Evolutionary conservation across 768 basidiomycete genomes (phyloP), one percentile per base, ranked within the genome.

Genomic region (Trametes cubensis): DNA sequence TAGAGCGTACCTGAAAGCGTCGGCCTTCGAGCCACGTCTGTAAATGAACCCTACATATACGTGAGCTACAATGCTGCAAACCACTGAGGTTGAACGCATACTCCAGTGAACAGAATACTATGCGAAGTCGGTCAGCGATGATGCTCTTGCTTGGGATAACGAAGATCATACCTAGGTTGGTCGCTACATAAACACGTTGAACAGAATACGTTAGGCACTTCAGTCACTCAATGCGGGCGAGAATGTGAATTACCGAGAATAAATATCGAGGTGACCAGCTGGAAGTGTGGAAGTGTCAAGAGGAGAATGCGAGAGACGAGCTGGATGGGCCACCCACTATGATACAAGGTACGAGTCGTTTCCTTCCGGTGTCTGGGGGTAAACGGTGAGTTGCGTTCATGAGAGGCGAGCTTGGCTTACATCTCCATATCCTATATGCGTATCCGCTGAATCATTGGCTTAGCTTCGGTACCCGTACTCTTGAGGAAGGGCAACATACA

Each of bases 351-450:
- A 56, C 30, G 14, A 56, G 47, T 1, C 4, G 23, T 20, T 40
- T 61, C 20, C 53, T 49, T 18, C 53, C 53, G 30, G 47, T 61
- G 10, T 42, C 60, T 61, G 41, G 2, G 44, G 1, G 13, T 11
- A 26, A 20, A 15, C 13, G 17, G 13, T 25, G 17, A 20, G 30
- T 26, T 8, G 13, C 7, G 21, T 7, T 21, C 14, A 6, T 14
- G 44, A 39, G 3, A n/a, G 13, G 3, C 7, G 8, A 3, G 23
- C 2, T 20, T 38, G 6, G 7, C 53, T 20, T 39, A 62, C 61
- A 57, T 26, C 34, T 50, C 61, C 61, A 62, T 41, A 62, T 62
- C 49, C 55, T 56, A 26, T 62, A 56, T 13, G 61, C 61, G 13
- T 57, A 62, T 21, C 61, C 61, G 21, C 61, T 62, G 41, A 11